Conservation (phyloP, 192 early-diverging fungal species). For the Rhizophagus sp. region DNA sequence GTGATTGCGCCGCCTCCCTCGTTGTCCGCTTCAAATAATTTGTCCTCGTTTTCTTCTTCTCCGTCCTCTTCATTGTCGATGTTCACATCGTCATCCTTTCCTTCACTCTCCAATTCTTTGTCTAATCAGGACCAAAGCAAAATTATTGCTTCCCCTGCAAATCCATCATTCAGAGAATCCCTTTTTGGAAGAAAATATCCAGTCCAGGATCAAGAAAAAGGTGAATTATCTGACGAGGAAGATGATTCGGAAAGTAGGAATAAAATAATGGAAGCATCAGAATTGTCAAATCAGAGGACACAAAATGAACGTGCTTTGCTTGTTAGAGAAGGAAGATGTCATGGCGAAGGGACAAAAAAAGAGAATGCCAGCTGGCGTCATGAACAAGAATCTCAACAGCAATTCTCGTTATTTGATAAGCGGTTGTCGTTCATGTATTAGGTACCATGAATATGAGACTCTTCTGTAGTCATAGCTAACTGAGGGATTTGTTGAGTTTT, state of each 20-base stretch:
- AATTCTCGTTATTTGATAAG: slow-evolving; percentile 25
- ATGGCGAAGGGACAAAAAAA: background rate
- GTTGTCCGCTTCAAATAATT: background rate
- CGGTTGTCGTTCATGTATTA: slow-evolving; percentile 13
- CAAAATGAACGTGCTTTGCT: no score
- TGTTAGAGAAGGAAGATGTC: background rate
- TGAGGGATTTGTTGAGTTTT: no score
- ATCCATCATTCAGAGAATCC: background rate
- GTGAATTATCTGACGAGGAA: slow-evolving; percentile 3
- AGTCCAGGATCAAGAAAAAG: slow-evolving; percentile 26
- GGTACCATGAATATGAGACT: no score
- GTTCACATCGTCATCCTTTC: slow-evolving; percentile 13
- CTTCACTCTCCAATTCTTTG: background rate
- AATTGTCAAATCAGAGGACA: background rate
- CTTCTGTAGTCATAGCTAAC: no score
- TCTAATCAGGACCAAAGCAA: background rate
- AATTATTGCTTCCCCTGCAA: background rate
- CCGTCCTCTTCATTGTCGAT: background rate
- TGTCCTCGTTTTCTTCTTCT: background rate
- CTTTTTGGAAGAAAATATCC: slow-evolving; percentile 13
- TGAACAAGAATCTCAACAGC: background rate
- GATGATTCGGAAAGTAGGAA: background rate
- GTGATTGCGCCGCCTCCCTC: background rate
- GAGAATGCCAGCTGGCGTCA: background rate
- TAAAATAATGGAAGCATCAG: background rate